phyloP scores from a whole-genome alignment of 768 basidiomycete genomes.

The Mycena chlorophos region DNA sequence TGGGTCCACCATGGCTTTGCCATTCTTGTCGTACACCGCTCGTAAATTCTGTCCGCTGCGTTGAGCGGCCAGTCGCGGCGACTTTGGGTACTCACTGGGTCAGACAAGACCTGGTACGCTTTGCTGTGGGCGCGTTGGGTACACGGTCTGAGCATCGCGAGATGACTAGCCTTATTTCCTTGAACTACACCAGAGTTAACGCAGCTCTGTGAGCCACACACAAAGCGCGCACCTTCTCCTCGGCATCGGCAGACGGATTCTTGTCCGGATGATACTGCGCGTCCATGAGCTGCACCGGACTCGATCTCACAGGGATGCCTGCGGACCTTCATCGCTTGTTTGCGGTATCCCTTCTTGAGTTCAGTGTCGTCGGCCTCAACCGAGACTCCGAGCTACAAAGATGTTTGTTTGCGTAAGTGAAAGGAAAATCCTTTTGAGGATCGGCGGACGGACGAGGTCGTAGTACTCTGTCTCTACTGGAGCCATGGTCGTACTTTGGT shows the following conservation, averaged over 20 bases:
- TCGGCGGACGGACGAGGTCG: constrained; percentile 67
- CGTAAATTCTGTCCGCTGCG: constrained; percentile 63
- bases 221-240: constrained; percentile 54
- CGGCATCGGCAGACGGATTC: constrained; percentile 89
- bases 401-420: not conserved
- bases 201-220: not conserved
- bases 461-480: constrained; percentile 92
- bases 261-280: constrained; percentile 91
- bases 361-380: constrained; percentile 76
- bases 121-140: constrained; percentile 53
- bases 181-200: constrained; percentile 51
- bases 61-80: constrained; percentile 4
- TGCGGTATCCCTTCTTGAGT: constrained; percentile 94
- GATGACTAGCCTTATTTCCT: constrained; percentile 78
- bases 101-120: constrained; percentile 91
- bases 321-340: constrained; percentile 88
- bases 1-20: constrained; percentile 84
- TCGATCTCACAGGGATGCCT: constrained; percentile 13
- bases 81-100: constrained; percentile 56
- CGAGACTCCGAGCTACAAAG: constrained; percentile 62
- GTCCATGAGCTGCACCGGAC: constrained; percentile 1
- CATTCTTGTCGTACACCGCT: constrained; percentile 92
- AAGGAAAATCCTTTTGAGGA: no score
- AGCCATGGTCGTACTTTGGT: constrained; percentile 49
- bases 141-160: not conserved